Evolutionary conservation across 345 rosid genomes (phyloP), one percentile per base, ranked within the genome.

Genomic region (Eucalyptus polyanthemos): DNA sequence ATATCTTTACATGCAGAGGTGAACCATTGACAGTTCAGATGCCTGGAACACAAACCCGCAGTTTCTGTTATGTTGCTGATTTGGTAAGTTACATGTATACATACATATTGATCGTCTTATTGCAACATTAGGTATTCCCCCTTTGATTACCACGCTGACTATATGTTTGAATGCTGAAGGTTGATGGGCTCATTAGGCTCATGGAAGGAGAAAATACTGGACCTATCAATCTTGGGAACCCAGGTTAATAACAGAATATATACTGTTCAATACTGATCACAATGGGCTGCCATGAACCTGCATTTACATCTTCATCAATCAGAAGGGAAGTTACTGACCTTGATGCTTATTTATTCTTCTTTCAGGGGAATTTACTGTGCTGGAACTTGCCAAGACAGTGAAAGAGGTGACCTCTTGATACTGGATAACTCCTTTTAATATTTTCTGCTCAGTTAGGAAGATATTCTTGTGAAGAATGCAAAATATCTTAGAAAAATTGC

Each of bases 1-100:
- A 16, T 56, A 13, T 88, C 90, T 19, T 76, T 51, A 86, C 88
- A 51, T 92, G 76, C 87, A 98, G 99, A 44, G 98, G 95, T 69
- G 99, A 98, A 88, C 92, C 97, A 25, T 92, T 98, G 96, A 98
- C 99, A 11, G 98, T 98, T 85, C 99, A 98, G 93, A 91, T 93
- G 89, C 99, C 99, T 7, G 99, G 99, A 90, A 95, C 98, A 16
- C 99, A 98, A 89, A 98, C 99, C 34, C 99, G 99, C 88, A 98
- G 99, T 89, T 98, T 98, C 94, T 98, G 99, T 89, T 98, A 93
- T 86, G 98, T 98, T 42, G 95, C 99, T 88, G 99, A 98, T 94
- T 95, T 98, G 98, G 99, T 96, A 92, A 10, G 92, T 44, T 50
- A 50, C 27, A 54, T 10, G 11, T 29, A 50, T 34, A 27, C 13